These are phyloP conservation scores for Maudiozyma bulderi DNA, from an alignment of 805 yeast genomes.

Conservation along the genomic window DNA sequence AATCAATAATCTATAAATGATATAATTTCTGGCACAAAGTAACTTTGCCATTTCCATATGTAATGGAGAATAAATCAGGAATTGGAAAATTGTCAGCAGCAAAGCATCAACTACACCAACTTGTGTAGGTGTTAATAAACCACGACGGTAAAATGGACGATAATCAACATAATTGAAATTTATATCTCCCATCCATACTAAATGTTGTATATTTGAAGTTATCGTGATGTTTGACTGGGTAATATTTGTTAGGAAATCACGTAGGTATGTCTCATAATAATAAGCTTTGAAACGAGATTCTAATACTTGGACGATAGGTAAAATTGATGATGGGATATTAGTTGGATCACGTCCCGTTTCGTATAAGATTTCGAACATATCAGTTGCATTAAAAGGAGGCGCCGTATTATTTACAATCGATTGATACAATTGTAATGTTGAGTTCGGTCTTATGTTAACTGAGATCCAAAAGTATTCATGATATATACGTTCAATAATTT, in stretches of 20 bases:
- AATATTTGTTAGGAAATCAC: constrained; percentile 13
- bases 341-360: constrained; percentile 58
- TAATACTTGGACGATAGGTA: constrained; percentile 34
- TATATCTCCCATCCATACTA: constrained; percentile 23
- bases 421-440: constrained; percentile 28
- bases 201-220: constrained; percentile 3
- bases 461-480: constrained; percentile 58
- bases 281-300: constrained; percentile 12
- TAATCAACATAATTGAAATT: constrained; percentile 33
- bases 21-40: constrained; percentile 35
- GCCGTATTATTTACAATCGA: constrained; percentile 17
- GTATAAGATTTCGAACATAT: constrained; percentile 33
- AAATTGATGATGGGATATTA: constrained; percentile 36
- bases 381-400: constrained; percentile 10
- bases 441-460: constrained; percentile 42
- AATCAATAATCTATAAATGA: constrained; percentile 42
- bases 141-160: constrained; percentile 40
- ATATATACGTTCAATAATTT: constrained; percentile 37
- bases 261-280: constrained; percentile 3
- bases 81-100: constrained; percentile 62
- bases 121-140: constrained; percentile 55
- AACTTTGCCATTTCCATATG: constrained; percentile 41
- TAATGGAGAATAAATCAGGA: constrained; percentile 45
- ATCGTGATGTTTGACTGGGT: background rate
- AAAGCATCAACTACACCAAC: constrained; percentile 66